Conservation (phyloP, 1,139 yeast species). For the Pichia sp. region DNA sequence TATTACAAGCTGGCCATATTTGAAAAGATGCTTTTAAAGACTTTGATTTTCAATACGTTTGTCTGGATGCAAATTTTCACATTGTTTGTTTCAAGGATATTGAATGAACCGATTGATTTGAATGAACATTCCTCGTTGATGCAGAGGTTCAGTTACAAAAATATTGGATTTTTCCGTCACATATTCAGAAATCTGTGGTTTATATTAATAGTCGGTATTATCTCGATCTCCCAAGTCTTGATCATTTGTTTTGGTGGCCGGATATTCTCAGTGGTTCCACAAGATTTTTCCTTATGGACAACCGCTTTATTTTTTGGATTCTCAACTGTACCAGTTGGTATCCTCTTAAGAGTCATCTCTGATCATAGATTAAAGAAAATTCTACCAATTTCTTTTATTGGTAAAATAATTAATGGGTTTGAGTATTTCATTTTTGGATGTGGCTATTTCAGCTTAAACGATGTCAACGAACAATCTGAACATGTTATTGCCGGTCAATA, state of each 20-base stretch:
- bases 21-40: slow-evolving; percentile 54
- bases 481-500: background rate
- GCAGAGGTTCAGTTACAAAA: slow-evolving; percentile 49
- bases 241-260: slow-evolving; percentile 98
- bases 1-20: slow-evolving; percentile 30
- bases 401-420: slow-evolving; percentile 39
- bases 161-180: slow-evolving; percentile 77
- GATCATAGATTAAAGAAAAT: slow-evolving; percentile 63
- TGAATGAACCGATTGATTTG: slow-evolving; percentile 58
- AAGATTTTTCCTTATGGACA: slow-evolving; percentile 84
- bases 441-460: slow-evolving; percentile 6
- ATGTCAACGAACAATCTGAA: background rate
- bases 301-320: slow-evolving; percentile 81
- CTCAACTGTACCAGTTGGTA: slow-evolving; percentile 74
- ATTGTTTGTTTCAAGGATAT: slow-evolving; percentile 80
- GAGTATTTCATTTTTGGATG: slow-evolving; percentile 35
- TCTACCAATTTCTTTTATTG: slow-evolving; percentile 60
- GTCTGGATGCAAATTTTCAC: slow-evolving; percentile 98
- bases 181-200: slow-evolving; percentile 78
- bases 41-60: slow-evolving; percentile 90
- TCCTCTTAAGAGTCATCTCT: slow-evolving; percentile 69
- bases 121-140: slow-evolving; percentile 52
- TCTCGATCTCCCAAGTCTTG: slow-evolving; percentile 75
- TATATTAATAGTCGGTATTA: slow-evolving; percentile 57
- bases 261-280: slow-evolving; percentile 76